Percentiles rank a stretch among this genome's conserved stretches.
Evolutionary conservation across 805 yeast genomes (phyloP).

Genomic region (Alloascoidea africana): DNA sequence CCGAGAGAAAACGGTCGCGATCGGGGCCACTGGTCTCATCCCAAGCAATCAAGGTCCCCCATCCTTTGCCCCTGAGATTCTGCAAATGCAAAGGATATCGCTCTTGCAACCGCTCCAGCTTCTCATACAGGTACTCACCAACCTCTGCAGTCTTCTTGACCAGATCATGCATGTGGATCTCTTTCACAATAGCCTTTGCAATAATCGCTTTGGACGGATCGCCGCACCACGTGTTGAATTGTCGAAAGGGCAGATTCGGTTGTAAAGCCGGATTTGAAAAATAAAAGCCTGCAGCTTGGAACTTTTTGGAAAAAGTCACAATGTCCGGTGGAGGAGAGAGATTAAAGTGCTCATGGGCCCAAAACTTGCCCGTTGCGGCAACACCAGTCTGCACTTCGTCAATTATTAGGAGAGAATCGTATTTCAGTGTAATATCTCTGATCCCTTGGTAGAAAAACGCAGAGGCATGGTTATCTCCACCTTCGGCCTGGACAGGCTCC

Average conservation of each 20-base stretch:
- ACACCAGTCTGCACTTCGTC: constrained; percentile 89
- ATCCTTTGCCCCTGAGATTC: constrained; percentile 58
- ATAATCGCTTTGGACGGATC: constrained; percentile 72
- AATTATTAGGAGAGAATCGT: constrained; percentile 57
- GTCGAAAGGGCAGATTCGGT: constrained; percentile 72
- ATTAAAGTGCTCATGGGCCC: constrained; percentile 84
- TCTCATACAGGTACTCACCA: constrained; percentile 49
- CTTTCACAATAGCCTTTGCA: constrained; percentile 58
- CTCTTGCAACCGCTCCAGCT: constrained; percentile 33
- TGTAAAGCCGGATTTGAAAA: constrained; percentile 59
- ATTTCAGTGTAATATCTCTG: constrained; percentile 57
- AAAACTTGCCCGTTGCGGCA: constrained; percentile 72
- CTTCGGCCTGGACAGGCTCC: constrained; percentile 88
- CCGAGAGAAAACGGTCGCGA: constrained; percentile 47
- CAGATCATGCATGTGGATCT: constrained; percentile 45
- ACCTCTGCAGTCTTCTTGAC: constrained; percentile 38
- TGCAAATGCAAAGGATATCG: constrained; percentile 37
- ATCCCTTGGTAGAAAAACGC: constrained; percentile 67
- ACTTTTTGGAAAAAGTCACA: constrained; percentile 78
- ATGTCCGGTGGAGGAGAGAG: constrained; percentile 65
- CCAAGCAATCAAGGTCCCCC: constrained; percentile 79
- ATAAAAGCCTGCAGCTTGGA: constrained; percentile 82
- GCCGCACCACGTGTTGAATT: constrained; percentile 91
- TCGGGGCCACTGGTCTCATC: constrained; percentile 36
- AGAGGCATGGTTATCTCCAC: constrained; percentile 84